A percentile compares a stretch with the other conserved stretches of the same genome.
Conservation (phyloP, 495 filamentous ascomycete genomes). For the Acidomyces sp. region DNA sequence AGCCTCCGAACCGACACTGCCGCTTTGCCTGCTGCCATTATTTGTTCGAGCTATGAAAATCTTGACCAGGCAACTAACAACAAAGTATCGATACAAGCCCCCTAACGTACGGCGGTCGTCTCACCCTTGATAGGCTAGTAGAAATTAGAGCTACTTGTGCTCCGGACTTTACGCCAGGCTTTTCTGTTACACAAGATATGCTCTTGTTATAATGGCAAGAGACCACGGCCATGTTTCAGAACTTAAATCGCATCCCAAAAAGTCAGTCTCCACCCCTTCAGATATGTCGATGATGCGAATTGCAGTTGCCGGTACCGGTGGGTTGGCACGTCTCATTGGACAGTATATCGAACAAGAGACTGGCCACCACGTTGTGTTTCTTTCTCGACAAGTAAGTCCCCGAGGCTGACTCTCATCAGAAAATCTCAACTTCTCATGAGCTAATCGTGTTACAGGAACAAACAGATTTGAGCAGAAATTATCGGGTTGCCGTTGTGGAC, state of each 20-base stretch:
- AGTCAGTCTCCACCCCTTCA: background rate
- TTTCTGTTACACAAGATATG: constrained; percentile 3
- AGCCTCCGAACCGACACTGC: no score
- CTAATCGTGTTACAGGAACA: no score
- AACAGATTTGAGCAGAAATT: no score
- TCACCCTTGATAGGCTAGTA: constrained; percentile 1
- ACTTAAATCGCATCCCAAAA: background rate
- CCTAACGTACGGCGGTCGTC: background rate
- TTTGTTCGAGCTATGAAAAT: constrained; percentile 1
- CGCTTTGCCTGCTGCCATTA: no score
- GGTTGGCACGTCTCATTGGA: constrained; percentile 52
- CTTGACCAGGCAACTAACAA: background rate
- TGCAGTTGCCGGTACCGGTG: constrained; percentile 59
- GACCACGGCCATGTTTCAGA: constrained; percentile 4
- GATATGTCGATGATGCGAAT: constrained; percentile 48
- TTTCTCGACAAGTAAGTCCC: constrained; percentile 50
- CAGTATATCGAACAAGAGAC: constrained; percentile 42
- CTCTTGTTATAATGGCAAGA: constrained; percentile 8
- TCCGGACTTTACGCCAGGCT: background rate
- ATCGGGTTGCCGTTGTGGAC: constrained; percentile 50
- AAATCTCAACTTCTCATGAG: no score
- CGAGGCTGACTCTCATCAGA: no score
- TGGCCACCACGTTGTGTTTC: constrained; percentile 52
- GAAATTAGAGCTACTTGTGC: background rate
- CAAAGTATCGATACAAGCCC: background rate